Evolutionary conservation across 192 early-diverging fungal genomes (phyloP), one percentile per base, ranked within the genome.

Genomic region (Entomortierella parvispora): DNA sequence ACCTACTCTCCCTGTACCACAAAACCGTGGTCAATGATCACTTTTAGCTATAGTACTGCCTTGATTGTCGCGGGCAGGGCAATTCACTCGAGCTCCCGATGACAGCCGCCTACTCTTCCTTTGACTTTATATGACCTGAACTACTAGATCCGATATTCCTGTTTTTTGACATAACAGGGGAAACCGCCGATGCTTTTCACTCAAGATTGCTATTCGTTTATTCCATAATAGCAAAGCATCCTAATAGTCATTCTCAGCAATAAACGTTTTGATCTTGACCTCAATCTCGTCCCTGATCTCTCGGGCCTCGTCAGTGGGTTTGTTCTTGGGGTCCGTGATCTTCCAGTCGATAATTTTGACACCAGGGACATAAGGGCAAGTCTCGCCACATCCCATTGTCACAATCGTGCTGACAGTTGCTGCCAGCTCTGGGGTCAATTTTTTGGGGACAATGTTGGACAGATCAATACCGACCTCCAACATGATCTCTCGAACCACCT

Each of bases 281-380:
- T 75, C 71, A 45, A 67, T 75, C 34, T 76, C 71, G 46, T 67
- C 58, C 22, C 71, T 47, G 11, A 76, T 76, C 51, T 47, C 52
- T 37, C 71, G 43, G 25, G 71, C 71, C 4, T 76, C 65, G 11
- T 62, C 47, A 14, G 50, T n/a, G 47, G 44, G 1, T 46, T 66
- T 67, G 58, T 76, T 68, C n/a, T 76, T 76, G 0, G 71, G 71
- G 9, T 68, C 65, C 9, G 53, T 62, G 11, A 68, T 67, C 0
- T 23, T 45, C 71, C 71, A 76, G n/a, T 76, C 71, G 32, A 68
- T 14, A 57, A 68, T 62, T 26, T 66, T 67, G 59, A 76, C 59
- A 7, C 71, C 71, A 4, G 58, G 71, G 17, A 76, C 71, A 47
- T 76, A 67, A 2, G 71, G 65, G 18, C 65, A 68, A 0, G 65